Base-by-base conservation (phyloP, 2,329 filamentous ascomycete genomes). In the Dactylonectria estremocensis region DNA sequence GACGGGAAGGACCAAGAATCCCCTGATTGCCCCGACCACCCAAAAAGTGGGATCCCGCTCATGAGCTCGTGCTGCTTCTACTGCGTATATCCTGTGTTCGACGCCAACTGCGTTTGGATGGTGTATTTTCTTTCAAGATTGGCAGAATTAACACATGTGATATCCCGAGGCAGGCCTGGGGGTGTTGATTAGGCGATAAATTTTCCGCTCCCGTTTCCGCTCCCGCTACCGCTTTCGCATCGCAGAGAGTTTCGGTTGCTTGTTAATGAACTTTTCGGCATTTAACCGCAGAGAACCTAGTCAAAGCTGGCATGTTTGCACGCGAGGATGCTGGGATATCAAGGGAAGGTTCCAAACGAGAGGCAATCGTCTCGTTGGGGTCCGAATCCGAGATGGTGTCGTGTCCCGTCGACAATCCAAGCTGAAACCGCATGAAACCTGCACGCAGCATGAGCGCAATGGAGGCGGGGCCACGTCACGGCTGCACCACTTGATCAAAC, bases 371-470 rank as follows among this genome's bases (percentile, higher is more conserved):
- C 24, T 18, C 24, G 31, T 31, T 24, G 18, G 22, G 14, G 11
- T 22, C 18, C 45, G 20, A 48, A 13, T 13, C 45, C 48, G 14
- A n/a, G 48, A 28, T 50, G 48, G 8, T 50, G 49, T 33, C 9
- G 28, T 18, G 24, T 55, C 33, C 31, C 31, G 52, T 55, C n/a
- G n/a, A n/a, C 52, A 40, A 22, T n/a, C 33, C 40, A 28, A 56
- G 53, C 33, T 55, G 52, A 55, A 55, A 55, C 52, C 16, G 5
- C 14, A 43, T 43, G 40, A 16, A 43, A 43, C 14, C 8, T 43
- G 14, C 6, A 43, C 14, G 16, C 8, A 18, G 40, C 40, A 43
- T n/a, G 40, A 43, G 8, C 40, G 40, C 24, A 28, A 28, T 7
- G 5, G 48, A 31, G 7, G 24, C 48, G 18, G 13, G 22, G 48